Evolutionary conservation across 2,329 filamentous ascomycete species (phyloP).

Genomic region (Pseudopyrenochaeta lycopersici): DNA sequence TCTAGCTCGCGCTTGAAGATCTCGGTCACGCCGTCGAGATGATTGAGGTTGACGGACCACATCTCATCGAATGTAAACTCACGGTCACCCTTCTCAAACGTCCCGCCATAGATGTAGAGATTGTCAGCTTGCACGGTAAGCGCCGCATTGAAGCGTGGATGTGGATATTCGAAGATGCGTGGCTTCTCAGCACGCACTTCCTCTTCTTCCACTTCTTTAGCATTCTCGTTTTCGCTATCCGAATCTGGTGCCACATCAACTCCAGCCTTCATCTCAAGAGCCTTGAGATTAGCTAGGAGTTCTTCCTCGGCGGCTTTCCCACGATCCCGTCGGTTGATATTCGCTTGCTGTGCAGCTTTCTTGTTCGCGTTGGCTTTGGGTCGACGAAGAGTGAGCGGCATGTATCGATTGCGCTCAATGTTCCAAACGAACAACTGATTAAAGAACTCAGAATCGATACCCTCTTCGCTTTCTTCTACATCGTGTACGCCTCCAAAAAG

Average conservation of each 20-base stretch:
- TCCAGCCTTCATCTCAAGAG: slow-evolving; percentile 78
- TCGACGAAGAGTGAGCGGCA: slow-evolving; percentile 80
- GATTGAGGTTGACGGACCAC: slow-evolving; percentile 91
- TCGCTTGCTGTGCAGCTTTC: slow-evolving; percentile 53
- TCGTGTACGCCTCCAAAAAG: slow-evolving; percentile 95
- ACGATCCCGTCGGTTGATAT: slow-evolving; percentile 65
- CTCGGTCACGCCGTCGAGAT: slow-evolving; percentile 92
- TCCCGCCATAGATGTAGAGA: slow-evolving; percentile 93
- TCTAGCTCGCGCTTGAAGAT: slow-evolving; percentile 85
- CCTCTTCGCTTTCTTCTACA: slow-evolving; percentile 89
- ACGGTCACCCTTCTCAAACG: slow-evolving; percentile 91
- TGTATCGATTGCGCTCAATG: slow-evolving; percentile 93
- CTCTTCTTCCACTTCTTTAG: slow-evolving; percentile 52
- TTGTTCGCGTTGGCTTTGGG: slow-evolving; percentile 74
- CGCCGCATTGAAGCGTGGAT: slow-evolving; percentile 89
- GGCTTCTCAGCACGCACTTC: slow-evolving; percentile 65
- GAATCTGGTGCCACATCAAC: slow-evolving; percentile 57
- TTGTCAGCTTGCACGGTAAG: slow-evolving; percentile 91
- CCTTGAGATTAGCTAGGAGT: slow-evolving; percentile 83
- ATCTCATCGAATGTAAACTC: slow-evolving; percentile 97
- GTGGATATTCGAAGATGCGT: slow-evolving; percentile 81
- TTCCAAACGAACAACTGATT: slow-evolving; percentile 93
- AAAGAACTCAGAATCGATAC: slow-evolving; percentile 97
- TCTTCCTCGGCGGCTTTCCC: slow-evolving; percentile 93
- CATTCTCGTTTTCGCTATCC: slow-evolving; percentile 35